Conservation (phyloP, 805 yeast genomes). For the Metschnikowia drakensbergensis region DNA sequence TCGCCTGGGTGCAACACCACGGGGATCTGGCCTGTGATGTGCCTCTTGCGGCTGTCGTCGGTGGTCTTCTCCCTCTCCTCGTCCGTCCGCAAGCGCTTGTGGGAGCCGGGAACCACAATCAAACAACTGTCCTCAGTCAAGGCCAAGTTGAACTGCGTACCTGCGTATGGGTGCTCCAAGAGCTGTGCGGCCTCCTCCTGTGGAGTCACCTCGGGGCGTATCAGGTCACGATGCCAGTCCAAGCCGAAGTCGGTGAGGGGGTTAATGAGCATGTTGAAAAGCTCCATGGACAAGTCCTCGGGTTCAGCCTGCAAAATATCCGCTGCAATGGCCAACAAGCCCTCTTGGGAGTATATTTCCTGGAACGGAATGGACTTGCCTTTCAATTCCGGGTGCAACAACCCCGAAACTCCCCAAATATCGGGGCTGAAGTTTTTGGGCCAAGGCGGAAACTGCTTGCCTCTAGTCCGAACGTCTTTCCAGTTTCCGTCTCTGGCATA, state of each 20-base stretch:
- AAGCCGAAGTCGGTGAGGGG: slow-evolving; percentile 51
- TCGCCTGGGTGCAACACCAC: slow-evolving; percentile 49
- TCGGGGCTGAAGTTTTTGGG: slow-evolving; percentile 47
- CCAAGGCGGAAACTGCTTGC: slow-evolving; percentile 59
- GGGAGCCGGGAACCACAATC: slow-evolving; percentile 48
- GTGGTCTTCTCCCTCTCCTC: slow-evolving; percentile 42
- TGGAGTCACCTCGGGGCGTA: slow-evolving; percentile 43
- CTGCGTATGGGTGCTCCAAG: slow-evolving; percentile 39
- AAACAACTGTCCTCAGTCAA: slow-evolving; percentile 44
- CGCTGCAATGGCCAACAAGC: slow-evolving; percentile 36
- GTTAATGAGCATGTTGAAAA: slow-evolving; percentile 50
- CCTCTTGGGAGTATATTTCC: slow-evolving; percentile 36
- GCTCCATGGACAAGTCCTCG: slow-evolving; percentile 42
- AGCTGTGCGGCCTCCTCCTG: slow-evolving; percentile 44
- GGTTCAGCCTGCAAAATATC: slow-evolving; percentile 41
- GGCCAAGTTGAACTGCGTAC: slow-evolving; percentile 51
- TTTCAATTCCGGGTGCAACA: slow-evolving; percentile 45
- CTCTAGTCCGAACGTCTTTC: slow-evolving; percentile 47
- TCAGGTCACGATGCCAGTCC: slow-evolving; percentile 52
- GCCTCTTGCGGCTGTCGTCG: slow-evolving; percentile 29
- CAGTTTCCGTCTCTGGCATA: slow-evolving; percentile 46
- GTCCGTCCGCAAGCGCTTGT: slow-evolving; percentile 41
- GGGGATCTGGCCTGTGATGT: slow-evolving; percentile 35
- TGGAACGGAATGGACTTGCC: slow-evolving; percentile 37
- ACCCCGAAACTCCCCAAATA: slow-evolving; percentile 50